A percentile compares a stretch with the other conserved stretches of the same genome.
Conservation (phyloP, 768 basidiomycete species). For the Hirschioporus abietinus region DNA sequence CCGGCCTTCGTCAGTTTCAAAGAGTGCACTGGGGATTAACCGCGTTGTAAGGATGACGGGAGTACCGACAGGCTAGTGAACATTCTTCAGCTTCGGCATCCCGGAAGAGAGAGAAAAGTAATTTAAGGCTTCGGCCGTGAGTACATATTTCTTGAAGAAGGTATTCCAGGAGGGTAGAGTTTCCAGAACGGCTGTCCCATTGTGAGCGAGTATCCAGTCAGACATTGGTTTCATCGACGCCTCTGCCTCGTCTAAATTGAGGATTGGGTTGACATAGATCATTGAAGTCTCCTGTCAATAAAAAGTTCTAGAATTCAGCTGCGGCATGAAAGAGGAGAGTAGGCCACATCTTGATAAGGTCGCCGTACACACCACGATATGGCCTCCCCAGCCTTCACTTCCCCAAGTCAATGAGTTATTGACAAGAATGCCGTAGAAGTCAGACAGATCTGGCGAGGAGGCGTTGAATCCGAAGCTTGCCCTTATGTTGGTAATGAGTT, state of each 20-base stretch:
- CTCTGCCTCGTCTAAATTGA: constrained; percentile 30
- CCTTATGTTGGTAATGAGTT: constrained; percentile 11
- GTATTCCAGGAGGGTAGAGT: constrained; percentile 24
- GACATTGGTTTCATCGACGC: constrained; percentile 30
- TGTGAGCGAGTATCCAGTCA: constrained; percentile 24
- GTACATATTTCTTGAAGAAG: constrained; percentile 29
- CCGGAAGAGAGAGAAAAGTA: neutral
- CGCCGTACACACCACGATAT: constrained; percentile 27
- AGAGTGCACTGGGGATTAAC: constrained; percentile 22
- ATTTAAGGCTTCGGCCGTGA: constrained; percentile 21
- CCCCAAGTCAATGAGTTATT: constrained; percentile 28
- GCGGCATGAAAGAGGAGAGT: no score
- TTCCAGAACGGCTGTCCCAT: constrained; percentile 26
- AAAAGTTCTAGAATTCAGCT: neutral
- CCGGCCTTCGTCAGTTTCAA: constrained; percentile 17
- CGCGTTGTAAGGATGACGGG: constrained; percentile 23
- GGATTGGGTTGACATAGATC: constrained; percentile 39
- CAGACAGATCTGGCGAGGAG: constrained; percentile 16
- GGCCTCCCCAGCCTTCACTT: constrained; percentile 32
- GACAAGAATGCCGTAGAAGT: constrained; percentile 25
- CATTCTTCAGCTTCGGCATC: neutral
- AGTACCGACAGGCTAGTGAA: constrained; percentile 19
- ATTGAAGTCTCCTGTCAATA: constrained; percentile 19
- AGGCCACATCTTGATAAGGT: constrained; percentile 10
- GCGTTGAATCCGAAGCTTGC: constrained; percentile 23